These are phyloP conservation scores for Lunularia cruciata DNA, from an alignment of 225 moss, liverwort and hornwort species.

Conservation along the genomic window DNA sequence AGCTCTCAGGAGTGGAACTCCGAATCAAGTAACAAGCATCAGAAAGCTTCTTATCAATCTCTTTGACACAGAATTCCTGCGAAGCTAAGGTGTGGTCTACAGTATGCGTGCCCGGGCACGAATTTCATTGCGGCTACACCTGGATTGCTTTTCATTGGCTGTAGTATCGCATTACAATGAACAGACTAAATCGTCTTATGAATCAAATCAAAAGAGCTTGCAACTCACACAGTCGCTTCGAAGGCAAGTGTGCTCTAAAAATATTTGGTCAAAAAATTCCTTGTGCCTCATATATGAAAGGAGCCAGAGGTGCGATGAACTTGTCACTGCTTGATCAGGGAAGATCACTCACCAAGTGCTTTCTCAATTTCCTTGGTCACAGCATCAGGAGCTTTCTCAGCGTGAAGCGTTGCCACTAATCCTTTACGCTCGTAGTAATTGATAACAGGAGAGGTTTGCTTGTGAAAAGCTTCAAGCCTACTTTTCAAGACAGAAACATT, in stretches of 20 bases:
- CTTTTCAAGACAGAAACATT: conserved; percentile 65
- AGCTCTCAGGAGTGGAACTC: no score
- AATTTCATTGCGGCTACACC: not conserved
- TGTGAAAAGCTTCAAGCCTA: conserved; percentile 68
- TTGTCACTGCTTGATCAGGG: not conserved
- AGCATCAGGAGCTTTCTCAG: conserved; percentile 53
- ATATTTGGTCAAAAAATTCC: not conserved
- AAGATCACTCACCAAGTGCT: conserved; percentile 30
- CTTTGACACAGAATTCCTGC: no score
- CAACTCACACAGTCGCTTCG: not conserved
- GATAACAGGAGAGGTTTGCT: conserved; percentile 78
- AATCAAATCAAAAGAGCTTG: not conserved
- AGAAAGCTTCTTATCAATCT: no score
- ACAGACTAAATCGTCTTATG: conserved; percentile 13
- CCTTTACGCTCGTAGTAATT: conserved; percentile 66
- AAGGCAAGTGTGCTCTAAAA: not conserved
- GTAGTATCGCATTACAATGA: not conserved
- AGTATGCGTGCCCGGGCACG: no score
- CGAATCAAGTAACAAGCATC: no score
- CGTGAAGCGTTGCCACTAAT: conserved; percentile 54
- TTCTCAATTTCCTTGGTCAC: conserved; percentile 65
- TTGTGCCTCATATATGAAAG: not conserved
- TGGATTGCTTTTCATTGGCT: conserved; percentile 2
- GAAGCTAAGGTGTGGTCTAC: no score
- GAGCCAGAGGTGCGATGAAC: conserved; percentile 11